Evolutionary conservation across 192 early-diverging fungal species (phyloP).

Genomic region (Entomortierella parvispora): DNA sequence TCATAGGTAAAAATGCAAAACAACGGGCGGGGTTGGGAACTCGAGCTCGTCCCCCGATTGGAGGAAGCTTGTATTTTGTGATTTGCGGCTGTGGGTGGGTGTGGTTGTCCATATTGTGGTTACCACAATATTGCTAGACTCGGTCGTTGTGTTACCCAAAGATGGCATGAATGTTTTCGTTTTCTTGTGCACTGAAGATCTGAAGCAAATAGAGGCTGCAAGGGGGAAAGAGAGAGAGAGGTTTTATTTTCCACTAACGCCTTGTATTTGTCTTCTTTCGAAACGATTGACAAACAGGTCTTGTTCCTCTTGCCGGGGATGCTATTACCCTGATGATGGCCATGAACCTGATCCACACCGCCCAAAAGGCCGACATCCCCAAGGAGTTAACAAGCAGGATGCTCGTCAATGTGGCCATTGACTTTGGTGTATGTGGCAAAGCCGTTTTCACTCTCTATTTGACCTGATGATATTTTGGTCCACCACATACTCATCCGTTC

Average conservation of each 20-base stretch:
- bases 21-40: background rate
- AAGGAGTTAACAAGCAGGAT: slow-evolving; percentile 45
- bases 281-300: slow-evolving; percentile 35
- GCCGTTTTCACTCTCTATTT: background rate
- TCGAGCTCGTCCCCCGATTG: too few relatives aligned
- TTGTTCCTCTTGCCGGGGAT: slow-evolving; percentile 64
- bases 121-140: too few relatives aligned
- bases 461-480: background rate
- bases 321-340: slow-evolving; percentile 50
- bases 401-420: slow-evolving; percentile 59
- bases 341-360: slow-evolving; percentile 50
- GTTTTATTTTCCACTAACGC: background rate
- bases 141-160: too few relatives aligned
- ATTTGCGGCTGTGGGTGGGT: background rate
- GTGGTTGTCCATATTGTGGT: too few relatives aligned
- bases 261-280: background rate
- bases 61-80: slow-evolving; percentile 10
- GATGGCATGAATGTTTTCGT: too few relatives aligned
- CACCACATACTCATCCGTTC: background rate
- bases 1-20: slow-evolving; percentile 52
- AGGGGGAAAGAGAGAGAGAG: background rate
- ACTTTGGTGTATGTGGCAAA: slow-evolving; percentile 59
- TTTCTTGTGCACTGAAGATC: too few relatives aligned
- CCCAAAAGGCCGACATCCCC: slow-evolving; percentile 58
- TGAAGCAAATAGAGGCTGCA: too few relatives aligned